These are phyloP conservation scores for Hypoxylon crocopeplum DNA, from an alignment of 495 filamentous ascomycete species.

Conservation along the genomic window DNA sequence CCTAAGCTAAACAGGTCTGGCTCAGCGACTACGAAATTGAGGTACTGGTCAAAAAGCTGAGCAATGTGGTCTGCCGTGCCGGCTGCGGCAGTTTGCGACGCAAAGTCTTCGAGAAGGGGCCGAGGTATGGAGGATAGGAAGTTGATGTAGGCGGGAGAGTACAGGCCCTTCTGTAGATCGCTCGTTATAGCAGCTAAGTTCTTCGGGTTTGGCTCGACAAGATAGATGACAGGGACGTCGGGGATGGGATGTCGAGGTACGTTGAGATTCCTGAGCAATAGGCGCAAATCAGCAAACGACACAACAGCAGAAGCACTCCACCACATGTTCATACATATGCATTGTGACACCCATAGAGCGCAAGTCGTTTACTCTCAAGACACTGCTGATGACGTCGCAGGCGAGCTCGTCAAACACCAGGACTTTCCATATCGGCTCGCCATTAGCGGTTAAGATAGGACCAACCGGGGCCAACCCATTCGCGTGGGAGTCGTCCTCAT, in stretches of 20 bases:
- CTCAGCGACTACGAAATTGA: conserved; percentile 97
- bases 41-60: conserved; percentile 95
- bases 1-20: conserved; percentile 95
- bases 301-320: neutral
- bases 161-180: conserved; percentile 85
- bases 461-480: conserved; percentile 73
- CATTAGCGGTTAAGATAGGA: conserved; percentile 85
- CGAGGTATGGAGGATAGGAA: conserved; percentile 94
- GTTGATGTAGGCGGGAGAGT: conserved; percentile 95
- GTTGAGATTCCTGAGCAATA: conserved; percentile 70
- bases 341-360: conserved; percentile 94
- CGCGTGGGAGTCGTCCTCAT: conserved; percentile 62
- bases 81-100: conserved; percentile 80
- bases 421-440: conserved; percentile 77
- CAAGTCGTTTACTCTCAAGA: conserved; percentile 90
- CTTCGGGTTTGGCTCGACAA: conserved; percentile 83
- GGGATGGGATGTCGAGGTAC: conserved; percentile 87
- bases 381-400: conserved; percentile 84
- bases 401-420: conserved; percentile 68
- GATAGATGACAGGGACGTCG: conserved; percentile 94
- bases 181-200: conserved; percentile 85
- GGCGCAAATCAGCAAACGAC: conserved; percentile 11
- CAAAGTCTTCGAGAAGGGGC: conserved; percentile 94
- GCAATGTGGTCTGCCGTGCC: conserved; percentile 86
- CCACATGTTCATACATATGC: conserved; percentile 68